These are phyloP conservation scores for Syzygium grande DNA, from an alignment of 345 rosid genomes.

Conservation along the genomic window DNA sequence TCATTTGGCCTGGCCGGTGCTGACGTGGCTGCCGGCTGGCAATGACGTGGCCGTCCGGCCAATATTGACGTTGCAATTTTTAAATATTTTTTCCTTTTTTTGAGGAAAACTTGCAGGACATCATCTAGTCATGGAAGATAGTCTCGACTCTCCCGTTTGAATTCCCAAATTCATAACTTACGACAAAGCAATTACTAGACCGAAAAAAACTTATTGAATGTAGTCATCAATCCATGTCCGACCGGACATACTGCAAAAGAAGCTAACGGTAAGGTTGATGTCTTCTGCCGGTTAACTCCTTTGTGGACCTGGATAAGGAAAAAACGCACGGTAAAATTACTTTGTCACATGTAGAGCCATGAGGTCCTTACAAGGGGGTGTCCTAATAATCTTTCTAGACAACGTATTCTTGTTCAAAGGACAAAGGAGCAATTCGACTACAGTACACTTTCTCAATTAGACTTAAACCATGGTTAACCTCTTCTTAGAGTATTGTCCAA, in stretches of 20 bases:
- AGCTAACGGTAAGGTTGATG: not conserved
- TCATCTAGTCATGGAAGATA: not conserved
- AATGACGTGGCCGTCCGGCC: too few relatives aligned
- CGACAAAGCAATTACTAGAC: not conserved
- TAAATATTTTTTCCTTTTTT: too few relatives aligned
- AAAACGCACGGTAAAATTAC: not conserved
- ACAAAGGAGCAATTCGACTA: not conserved
- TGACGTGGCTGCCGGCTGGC: too few relatives aligned
- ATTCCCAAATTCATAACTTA: not conserved
- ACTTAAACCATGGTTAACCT: not conserved
- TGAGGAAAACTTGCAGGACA: not conserved
- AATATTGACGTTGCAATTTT: too few relatives aligned
- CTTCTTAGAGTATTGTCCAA: not conserved
- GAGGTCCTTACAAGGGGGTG: not conserved
- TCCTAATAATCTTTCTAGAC: not conserved
- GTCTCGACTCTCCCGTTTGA: not conserved
- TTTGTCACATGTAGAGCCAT: not conserved
- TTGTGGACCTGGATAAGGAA: not conserved
- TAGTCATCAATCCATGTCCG: not conserved
- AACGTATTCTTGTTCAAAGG: not conserved
- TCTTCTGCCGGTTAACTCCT: not conserved
- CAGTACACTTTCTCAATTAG: not conserved
- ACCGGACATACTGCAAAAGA: not conserved
- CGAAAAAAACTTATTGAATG: not conserved
- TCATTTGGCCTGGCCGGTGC: too few relatives aligned